Base-by-base conservation (phyloP, 2,329 filamentous ascomycete species). In the Botryotinia narcissicola region DNA sequence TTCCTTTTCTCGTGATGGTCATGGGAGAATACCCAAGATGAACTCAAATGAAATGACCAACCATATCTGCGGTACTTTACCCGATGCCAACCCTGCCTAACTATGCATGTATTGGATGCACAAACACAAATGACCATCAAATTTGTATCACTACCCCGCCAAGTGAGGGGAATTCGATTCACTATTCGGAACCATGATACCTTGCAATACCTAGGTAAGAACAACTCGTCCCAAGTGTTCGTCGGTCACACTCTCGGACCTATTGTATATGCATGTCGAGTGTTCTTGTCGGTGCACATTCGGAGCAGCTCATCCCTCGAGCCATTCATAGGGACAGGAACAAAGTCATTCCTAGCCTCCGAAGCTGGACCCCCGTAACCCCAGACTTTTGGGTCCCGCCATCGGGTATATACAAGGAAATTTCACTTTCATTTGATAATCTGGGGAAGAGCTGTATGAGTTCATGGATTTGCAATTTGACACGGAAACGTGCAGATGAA, bases 131-230 rank as follows among this genome's bases (percentile, higher is more conserved):
- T 71, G 70, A 71, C 35, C 54, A 61, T 70, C 35, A 40, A 9
- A 61, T 18, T 29, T 54, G 51, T 54, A 54, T 29, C n/a, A 29
- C 25, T 51, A 44, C 37, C 62, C 71, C 37, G 62, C 71, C 62
- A 72, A 72, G 40, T 72, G 71, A 72, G 71, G 71, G 71, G 71
- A 69, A 72, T 44, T 60, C 16, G 48, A 48, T 63, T 67, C 32
- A 42, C 18, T 32, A 20, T 57, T 40, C 46, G 46, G 46, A 57
- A 54, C 4, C 22, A 72, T 48, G 14, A 60, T 42, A 69, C 29
- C n/a, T 51, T 37, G 44, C 14, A 29, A 69, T 32, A 51, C 48
- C 25, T n/a, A 51, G 25, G 48, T 51, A 40, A 12, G 48, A 61
- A 32, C 48, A 54, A 14, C 6, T 40, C n/a, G 37, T 51, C 46